Conservation (phyloP, 2,329 filamentous ascomycete genomes). For the Fusarium anthophilum region DNA sequence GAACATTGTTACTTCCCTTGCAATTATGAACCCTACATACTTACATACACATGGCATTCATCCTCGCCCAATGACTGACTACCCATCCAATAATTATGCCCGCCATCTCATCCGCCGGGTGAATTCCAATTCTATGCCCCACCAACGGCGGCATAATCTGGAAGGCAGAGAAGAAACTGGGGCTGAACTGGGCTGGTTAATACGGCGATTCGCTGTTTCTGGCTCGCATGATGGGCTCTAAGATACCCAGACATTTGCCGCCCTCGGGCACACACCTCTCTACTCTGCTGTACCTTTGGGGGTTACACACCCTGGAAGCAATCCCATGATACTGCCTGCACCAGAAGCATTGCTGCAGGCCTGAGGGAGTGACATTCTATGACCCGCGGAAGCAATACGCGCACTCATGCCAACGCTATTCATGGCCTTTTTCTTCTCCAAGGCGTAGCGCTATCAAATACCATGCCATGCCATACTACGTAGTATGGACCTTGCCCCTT, state of each 20-base stretch:
- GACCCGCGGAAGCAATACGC: neutral
- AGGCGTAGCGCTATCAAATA: conserved; percentile 38
- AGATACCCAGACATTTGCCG: conserved; percentile 18
- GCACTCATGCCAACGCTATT: conserved; percentile 1
- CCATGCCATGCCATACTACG: conserved; percentile 16
- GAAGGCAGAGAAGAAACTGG: conserved; percentile 1
- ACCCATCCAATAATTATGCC: conserved; percentile 2
- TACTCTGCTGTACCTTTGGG: neutral
- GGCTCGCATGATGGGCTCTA: conserved; percentile 5
- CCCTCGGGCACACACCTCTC: conserved; percentile 7
- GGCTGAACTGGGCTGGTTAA: neutral
- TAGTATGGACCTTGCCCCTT: neutral
- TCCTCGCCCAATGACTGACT: neutral
- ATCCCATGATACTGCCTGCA: conserved; percentile 26
- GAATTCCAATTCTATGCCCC: conserved; percentile 37
- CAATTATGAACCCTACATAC: neutral
- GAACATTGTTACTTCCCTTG: neutral
- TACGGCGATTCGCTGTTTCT: conserved; percentile 2
- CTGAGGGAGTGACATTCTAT: conserved; percentile 12
- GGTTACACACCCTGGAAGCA: conserved; percentile 9
- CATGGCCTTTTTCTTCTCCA: neutral
- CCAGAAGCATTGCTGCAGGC: neutral
- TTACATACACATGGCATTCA: neutral
- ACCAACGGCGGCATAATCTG: conserved; percentile 37
- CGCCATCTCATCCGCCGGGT: conserved; percentile 38